A percentile compares a stretch with the other conserved stretches of the same genome.
These are phyloP conservation scores for Mucuna pruriens DNA, from an alignment of 306 rosid genomes.

Conservation along the genomic window DNA sequence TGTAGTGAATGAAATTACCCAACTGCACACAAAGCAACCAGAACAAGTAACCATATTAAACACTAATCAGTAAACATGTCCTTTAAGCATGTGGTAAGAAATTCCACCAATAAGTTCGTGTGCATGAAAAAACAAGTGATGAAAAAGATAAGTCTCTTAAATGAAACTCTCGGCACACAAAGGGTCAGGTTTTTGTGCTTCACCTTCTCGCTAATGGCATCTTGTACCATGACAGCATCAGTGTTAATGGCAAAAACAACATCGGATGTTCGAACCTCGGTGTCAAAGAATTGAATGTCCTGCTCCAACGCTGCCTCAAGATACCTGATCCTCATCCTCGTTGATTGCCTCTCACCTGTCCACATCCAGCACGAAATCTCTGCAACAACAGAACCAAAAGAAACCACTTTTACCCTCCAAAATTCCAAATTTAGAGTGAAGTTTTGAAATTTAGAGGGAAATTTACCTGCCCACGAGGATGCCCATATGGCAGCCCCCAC, in stretches of 20 bases:
- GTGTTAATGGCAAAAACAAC: conserved; percentile 86
- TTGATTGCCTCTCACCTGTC: conserved; percentile 90
- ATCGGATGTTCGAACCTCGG: conserved; percentile 86
- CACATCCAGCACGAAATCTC: conserved; percentile 98
- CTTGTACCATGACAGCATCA: conserved; percentile 90
- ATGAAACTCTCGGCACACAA: too few species aligned
- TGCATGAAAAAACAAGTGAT: too few species aligned
- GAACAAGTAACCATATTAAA: background rate
- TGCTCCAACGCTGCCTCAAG: conserved; percentile 83
- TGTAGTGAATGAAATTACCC: conserved; percentile 90
- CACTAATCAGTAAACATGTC: background rate
- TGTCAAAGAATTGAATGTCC: conserved; percentile 86
- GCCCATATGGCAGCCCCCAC: conserved; percentile 98
- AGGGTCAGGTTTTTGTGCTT: conserved; percentile 20
- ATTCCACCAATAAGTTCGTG: too few species aligned
- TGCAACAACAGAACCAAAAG: conserved; percentile 43
- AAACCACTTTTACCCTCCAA: conserved; percentile 4
- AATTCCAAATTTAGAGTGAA: background rate
- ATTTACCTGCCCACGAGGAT: conserved; percentile 90
- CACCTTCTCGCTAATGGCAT: conserved; percentile 96
- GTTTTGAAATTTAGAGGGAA: background rate
- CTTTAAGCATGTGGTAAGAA: background rate
- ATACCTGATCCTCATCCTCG: conserved; percentile 86
- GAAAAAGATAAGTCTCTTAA: too few species aligned
- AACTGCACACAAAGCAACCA: conserved; percentile 55